Percentiles rank a stretch among this genome's conserved stretches.
Evolutionary conservation across 805 yeast genomes (phyloP).

Genomic region (Candida tallmaniae): DNA sequence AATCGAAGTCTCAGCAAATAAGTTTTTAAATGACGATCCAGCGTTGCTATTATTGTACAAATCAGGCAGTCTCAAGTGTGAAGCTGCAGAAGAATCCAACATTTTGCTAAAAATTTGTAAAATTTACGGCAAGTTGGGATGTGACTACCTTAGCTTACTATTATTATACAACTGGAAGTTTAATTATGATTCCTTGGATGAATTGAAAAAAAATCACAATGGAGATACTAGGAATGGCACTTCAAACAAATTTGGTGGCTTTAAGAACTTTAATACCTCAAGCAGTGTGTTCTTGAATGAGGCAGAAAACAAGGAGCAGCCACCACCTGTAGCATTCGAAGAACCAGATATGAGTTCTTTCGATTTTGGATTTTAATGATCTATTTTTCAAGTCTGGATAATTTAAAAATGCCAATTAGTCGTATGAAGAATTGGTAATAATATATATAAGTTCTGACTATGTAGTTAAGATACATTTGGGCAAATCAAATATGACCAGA

Average conservation of each 20-base stretch:
- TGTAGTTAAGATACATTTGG: too few relatives aligned
- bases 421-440: background rate
- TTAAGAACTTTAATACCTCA: background rate
- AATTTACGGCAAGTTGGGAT: slow-evolving; percentile 84
- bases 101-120: slow-evolving; percentile 59
- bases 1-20: slow-evolving; percentile 16
- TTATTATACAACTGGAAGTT: slow-evolving; percentile 61
- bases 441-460: too few relatives aligned
- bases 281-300: too few relatives aligned
- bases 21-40: slow-evolving; percentile 72
- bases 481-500: too few relatives aligned
- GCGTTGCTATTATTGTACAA: slow-evolving; percentile 65
- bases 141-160: slow-evolving; percentile 69
- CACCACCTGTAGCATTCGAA: slow-evolving; percentile 53
- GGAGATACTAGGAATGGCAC: background rate
- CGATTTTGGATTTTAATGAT: slow-evolving; percentile 37
- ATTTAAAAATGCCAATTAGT: background rate
- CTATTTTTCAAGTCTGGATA: background rate
- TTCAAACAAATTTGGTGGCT: background rate
- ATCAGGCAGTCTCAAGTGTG: slow-evolving; percentile 48
- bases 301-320: slow-evolving; percentile 14
- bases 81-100: slow-evolving; percentile 48
- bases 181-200: slow-evolving; percentile 5
- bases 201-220: background rate
- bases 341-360: slow-evolving; percentile 80